A percentile compares a stretch with the other conserved stretches of the same genome.
Conservation (phyloP, 2,329 filamentous ascomycete genomes). For the Diplocarpon mali region DNA sequence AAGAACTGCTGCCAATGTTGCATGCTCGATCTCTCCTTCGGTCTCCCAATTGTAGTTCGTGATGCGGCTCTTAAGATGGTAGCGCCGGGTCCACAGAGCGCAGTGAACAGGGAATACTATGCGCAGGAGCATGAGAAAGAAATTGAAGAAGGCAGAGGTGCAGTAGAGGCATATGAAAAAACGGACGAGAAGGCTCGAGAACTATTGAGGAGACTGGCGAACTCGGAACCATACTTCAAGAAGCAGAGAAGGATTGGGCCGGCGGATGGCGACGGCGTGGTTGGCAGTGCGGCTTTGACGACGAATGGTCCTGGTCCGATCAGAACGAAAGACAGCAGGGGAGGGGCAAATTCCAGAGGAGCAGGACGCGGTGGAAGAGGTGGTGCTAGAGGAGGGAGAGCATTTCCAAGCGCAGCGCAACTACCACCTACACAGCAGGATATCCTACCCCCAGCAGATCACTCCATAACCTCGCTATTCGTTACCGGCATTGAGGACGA, state of each 20-base stretch:
- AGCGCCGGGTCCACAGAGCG: conserved; percentile 80
- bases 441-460: conserved; percentile 73
- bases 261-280: conserved; percentile 34
- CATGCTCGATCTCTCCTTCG: conserved; percentile 96
- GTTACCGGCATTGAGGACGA: conserved; percentile 95
- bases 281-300: conserved; percentile 29
- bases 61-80: conserved; percentile 98
- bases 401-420: conserved; percentile 61
- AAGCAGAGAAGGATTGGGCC: conserved; percentile 70
- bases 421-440: conserved; percentile 75
- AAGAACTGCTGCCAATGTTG: conserved; percentile 99
- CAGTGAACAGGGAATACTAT: conserved; percentile 94
- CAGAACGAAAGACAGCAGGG: conserved; percentile 56
- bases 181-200: conserved; percentile 95
- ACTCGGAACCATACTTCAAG: conserved; percentile 90
- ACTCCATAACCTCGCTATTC: conserved; percentile 84
- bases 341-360: conserved; percentile 33
- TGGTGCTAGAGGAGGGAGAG: conserved; percentile 34
- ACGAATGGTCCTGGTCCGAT: conserved; percentile 63
- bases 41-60: conserved; percentile 84
- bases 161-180: conserved; percentile 86
- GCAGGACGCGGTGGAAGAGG: conserved; percentile 29
- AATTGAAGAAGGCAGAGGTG: conserved; percentile 81
- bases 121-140: conserved; percentile 95
- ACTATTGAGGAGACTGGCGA: conserved; percentile 70